Conservation (phyloP, 2,329 filamentous ascomycete species). For the Sporothrix euskadiensis region DNA sequence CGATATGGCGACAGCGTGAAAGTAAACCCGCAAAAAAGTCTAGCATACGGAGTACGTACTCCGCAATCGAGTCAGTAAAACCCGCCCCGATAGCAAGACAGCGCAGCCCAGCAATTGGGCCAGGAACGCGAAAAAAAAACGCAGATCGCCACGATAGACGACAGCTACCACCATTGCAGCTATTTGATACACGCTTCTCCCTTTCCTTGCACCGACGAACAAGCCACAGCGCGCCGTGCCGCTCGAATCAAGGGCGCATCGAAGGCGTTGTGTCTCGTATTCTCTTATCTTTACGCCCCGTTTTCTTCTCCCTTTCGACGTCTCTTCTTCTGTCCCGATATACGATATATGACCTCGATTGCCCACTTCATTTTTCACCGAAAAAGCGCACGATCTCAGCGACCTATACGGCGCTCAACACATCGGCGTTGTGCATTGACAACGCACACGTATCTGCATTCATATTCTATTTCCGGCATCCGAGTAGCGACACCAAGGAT, state of each 20-base stretch:
- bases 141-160: neutral
- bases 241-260: slow-evolving; percentile 7
- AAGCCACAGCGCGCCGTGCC: slow-evolving; percentile 8
- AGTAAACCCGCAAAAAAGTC: neutral
- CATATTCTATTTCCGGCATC: neutral
- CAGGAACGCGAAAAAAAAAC: neutral
- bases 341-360: neutral
- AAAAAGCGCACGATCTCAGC: neutral
- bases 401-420: neutral
- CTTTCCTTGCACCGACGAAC: neutral
- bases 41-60: neutral
- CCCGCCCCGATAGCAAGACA: neutral
- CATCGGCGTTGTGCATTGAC: neutral
- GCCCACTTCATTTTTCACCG: neutral
- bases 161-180: neutral
- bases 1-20: neutral
- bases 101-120: neutral
- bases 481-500: neutral
- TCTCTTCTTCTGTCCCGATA: neutral
- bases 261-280: neutral
- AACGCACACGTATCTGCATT: neutral
- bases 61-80: neutral
- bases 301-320: neutral
- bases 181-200: neutral
- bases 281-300: neutral